Percentiles rank a stretch among this genome's conserved stretches.
These are phyloP conservation scores for Saccharomyces hybrid DNA, from an alignment of 1,139 yeast species.

Conservation along the genomic window DNA sequence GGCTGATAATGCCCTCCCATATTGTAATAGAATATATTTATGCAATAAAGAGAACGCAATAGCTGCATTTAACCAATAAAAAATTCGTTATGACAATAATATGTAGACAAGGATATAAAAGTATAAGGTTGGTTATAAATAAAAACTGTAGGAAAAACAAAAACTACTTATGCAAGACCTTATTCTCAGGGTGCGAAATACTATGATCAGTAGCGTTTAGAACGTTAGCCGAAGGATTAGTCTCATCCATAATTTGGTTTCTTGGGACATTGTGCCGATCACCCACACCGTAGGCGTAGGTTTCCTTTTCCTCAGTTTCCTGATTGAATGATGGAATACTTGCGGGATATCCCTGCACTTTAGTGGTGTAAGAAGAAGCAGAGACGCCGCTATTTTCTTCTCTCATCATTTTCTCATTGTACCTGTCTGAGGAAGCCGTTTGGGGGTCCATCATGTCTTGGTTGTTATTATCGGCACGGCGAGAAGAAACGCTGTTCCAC, in stretches of 20 bases:
- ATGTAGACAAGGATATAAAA: neutral
- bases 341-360: neutral
- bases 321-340: neutral
- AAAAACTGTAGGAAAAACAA: neutral
- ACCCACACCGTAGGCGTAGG: neutral
- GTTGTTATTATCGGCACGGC: neutral
- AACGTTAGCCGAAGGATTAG: neutral
- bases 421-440: neutral
- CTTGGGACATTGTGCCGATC: neutral
- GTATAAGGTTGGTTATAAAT: neutral
- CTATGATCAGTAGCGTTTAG: neutral
- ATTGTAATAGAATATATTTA: neutral
- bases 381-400: neutral
- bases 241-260: neutral
- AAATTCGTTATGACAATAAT: neutral
- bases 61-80: neutral
- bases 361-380: neutral
- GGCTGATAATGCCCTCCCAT: neutral
- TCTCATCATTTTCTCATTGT: neutral
- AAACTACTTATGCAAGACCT: neutral
- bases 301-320: neutral
- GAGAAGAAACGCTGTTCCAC: constrained; percentile 8
- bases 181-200: neutral
- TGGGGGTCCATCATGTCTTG: neutral
- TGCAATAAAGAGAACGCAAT: neutral